Conservation (phyloP, 768 basidiomycete genomes). For the Collybia mongolica region DNA sequence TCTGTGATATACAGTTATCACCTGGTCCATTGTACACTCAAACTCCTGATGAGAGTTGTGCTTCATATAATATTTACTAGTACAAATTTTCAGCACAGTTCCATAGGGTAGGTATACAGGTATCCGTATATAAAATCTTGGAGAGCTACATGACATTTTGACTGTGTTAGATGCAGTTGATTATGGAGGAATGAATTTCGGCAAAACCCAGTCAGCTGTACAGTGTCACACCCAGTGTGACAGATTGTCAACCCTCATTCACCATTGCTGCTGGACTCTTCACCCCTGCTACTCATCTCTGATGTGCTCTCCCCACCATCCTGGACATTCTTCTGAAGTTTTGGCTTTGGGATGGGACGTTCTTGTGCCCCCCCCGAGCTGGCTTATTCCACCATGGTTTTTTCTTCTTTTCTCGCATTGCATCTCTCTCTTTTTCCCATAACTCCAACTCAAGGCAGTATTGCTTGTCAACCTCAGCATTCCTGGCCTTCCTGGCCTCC, state of each 20-base stretch:
- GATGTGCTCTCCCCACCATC: neutral
- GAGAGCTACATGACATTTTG: neutral
- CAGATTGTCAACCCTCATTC: too few species aligned
- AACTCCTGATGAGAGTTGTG: too few species aligned
- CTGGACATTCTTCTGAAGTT: neutral
- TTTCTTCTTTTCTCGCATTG: conserved; percentile 15
- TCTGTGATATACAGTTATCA: too few species aligned
- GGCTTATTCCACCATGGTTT: conserved; percentile 17
- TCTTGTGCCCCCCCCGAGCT: neutral
- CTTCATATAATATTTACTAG: too few species aligned
- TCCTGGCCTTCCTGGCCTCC: conserved; percentile 6
- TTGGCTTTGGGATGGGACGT: neutral
- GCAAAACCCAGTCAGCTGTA: too few species aligned
- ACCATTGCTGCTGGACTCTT: too few species aligned
- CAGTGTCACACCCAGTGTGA: too few species aligned
- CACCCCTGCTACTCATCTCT: neutral
- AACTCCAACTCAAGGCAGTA: conserved; percentile 9
- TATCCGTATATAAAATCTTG: too few species aligned
- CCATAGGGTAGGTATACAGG: too few species aligned
- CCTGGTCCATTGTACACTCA: too few species aligned
- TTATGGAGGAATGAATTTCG: neutral
- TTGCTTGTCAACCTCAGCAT: conserved; percentile 14
- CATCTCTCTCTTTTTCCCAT: conserved; percentile 17
- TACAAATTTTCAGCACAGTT: too few species aligned
- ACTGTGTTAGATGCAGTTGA: neutral